Evolutionary conservation across 257 asterid genomes (phyloP).

Genomic region (Apocynum venetum): DNA sequence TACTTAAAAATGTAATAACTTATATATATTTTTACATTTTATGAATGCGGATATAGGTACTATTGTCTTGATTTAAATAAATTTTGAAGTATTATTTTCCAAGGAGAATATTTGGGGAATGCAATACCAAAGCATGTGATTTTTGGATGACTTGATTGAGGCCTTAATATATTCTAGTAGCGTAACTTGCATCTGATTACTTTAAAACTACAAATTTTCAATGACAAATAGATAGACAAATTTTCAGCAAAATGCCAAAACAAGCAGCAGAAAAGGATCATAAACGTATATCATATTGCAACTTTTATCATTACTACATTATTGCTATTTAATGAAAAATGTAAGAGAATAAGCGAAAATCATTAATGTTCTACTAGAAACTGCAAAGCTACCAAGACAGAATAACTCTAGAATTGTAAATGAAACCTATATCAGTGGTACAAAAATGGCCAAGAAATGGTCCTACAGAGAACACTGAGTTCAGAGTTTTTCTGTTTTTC

Average conservation of each 20-base stretch:
- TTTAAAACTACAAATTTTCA: neutral
- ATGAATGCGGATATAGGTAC: too few species aligned
- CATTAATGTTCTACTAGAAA: too few species aligned
- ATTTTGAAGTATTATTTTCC: neutral
- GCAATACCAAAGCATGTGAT: neutral
- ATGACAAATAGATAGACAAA: neutral
- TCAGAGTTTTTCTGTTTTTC: too few species aligned
- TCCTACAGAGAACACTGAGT: too few species aligned
- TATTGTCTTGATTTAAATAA: neutral
- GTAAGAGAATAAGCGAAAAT: too few species aligned
- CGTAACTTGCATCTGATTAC: neutral
- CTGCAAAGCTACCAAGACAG: too few species aligned
- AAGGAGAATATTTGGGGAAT: neutral
- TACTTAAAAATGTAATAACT: neutral
- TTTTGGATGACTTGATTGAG: neutral
- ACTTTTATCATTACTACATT: neutral
- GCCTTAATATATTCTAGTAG: neutral
- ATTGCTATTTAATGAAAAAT: too few species aligned
- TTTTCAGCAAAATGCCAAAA: neutral
- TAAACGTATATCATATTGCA: neutral
- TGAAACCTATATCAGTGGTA: too few species aligned
- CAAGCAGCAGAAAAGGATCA: neutral
- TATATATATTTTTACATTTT: neutral
- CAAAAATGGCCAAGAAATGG: too few species aligned
- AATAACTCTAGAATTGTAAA: too few species aligned